Evolutionary conservation across 345 rosid genomes (phyloP).

Genomic region (Eutrema japonicum): DNA sequence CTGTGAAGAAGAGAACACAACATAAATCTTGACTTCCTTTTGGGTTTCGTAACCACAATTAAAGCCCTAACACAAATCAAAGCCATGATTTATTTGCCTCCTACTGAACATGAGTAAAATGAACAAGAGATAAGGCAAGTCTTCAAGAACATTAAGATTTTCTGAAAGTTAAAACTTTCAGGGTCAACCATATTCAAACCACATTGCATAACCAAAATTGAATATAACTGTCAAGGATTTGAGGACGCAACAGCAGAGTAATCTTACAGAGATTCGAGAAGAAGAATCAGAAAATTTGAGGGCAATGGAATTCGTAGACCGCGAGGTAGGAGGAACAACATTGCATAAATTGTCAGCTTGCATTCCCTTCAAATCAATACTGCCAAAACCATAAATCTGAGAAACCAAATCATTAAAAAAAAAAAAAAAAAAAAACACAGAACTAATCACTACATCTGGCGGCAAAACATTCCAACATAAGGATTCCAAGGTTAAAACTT

Average conservation of each 20-base stretch:
- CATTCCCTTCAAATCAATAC: conserved; percentile 93
- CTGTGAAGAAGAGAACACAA: conserved; percentile 46
- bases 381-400: conserved; percentile 90
- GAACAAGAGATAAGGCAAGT: not conserved
- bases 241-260: not conserved
- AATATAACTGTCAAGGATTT: not conserved
- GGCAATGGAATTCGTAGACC: conserved; percentile 85
- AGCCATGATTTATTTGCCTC: conserved; percentile 1
- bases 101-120: not conserved
- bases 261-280: conserved; percentile 73
- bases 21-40: conserved; percentile 17
- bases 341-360: conserved; percentile 85
- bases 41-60: not conserved
- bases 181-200: not conserved
- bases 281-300: conserved; percentile 70
- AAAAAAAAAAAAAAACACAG: conserved; percentile 33
- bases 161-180: not conserved
- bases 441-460: not conserved
- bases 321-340: conserved; percentile 86
- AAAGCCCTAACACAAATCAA: not conserved
- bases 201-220: not conserved
- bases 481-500: conserved; percentile 16
- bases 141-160: not conserved
- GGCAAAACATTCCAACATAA: conserved; percentile 14
- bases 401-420: conserved; percentile 54